These are phyloP conservation scores for Kuraishia borneana DNA, from an alignment of 805 yeast genomes.

Conservation along the genomic window DNA sequence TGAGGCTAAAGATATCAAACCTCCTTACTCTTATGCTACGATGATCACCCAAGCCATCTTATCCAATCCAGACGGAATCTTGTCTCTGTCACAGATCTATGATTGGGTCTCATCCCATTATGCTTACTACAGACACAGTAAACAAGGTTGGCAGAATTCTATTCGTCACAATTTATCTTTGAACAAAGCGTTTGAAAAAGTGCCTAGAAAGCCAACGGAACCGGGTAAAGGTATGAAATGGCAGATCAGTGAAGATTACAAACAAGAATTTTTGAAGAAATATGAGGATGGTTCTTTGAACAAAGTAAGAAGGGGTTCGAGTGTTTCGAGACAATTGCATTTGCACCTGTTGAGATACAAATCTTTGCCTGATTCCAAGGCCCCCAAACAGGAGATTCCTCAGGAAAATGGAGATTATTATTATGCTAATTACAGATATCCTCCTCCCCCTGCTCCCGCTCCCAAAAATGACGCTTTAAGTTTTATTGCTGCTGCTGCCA, in stretches of 20 bases:
- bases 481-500: slow-evolving; percentile 16
- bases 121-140: slow-evolving; percentile 84
- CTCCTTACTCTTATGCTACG: slow-evolving; percentile 94
- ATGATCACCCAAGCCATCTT: slow-evolving; percentile 97
- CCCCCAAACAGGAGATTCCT: slow-evolving; percentile 6
- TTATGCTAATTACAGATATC: slow-evolving; percentile 1
- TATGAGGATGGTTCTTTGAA: slow-evolving; percentile 66
- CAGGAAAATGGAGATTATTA: slow-evolving; percentile 4
- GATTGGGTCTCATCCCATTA: slow-evolving; percentile 81
- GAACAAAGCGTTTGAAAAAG: slow-evolving; percentile 96
- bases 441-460: slow-evolving; percentile 4
- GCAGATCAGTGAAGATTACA: slow-evolving; percentile 83
- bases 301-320: slow-evolving; percentile 69
- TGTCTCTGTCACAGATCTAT: slow-evolving; percentile 86
- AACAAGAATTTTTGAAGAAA: slow-evolving; percentile 74
- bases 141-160: slow-evolving; percentile 98
- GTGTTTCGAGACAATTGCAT: slow-evolving; percentile 72
- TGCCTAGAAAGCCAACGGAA: slow-evolving; percentile 88
- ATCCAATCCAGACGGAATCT: slow-evolving; percentile 76
- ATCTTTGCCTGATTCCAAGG: slow-evolving; percentile 34
- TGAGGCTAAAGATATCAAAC: slow-evolving; percentile 87
- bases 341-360: slow-evolving; percentile 56
- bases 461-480: slow-evolving; percentile 15
- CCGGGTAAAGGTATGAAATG: slow-evolving; percentile 99
- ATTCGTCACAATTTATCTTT: slow-evolving; percentile 90